These are phyloP conservation scores for Choiromyces venosus DNA, from an alignment of 495 filamentous ascomycete genomes.

Conservation along the genomic window DNA sequence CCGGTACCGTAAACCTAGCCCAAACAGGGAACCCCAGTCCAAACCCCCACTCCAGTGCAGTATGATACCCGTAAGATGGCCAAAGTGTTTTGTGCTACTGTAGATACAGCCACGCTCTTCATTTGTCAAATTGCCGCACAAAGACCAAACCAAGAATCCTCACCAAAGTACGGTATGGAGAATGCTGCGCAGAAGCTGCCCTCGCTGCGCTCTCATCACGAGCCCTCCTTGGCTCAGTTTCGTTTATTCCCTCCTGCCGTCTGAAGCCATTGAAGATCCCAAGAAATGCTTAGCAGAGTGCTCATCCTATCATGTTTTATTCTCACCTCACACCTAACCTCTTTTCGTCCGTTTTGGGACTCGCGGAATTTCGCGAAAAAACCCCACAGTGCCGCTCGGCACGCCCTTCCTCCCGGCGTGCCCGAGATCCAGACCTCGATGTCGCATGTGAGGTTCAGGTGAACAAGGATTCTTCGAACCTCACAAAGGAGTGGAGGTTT, in stretches of 20 bases:
- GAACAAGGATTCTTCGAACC: background rate
- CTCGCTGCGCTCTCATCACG: background rate
- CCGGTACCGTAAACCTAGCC: background rate
- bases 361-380: background rate
- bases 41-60: no score
- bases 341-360: background rate
- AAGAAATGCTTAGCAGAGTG: background rate
- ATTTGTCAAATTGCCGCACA: no score
- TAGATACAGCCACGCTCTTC: no score
- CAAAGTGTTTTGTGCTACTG: background rate
- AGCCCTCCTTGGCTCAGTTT: background rate
- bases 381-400: background rate
- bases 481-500: background rate
- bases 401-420: background rate
- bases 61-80: background rate
- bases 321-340: background rate
- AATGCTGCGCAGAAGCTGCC: background rate
- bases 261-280: background rate
- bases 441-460: background rate
- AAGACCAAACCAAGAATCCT: background rate
- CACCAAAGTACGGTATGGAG: no score
- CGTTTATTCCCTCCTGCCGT: background rate
- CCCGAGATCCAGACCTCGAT: background rate
- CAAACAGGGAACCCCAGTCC: background rate
- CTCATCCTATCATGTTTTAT: background rate